A percentile compares a stretch with the other conserved stretches of the same genome.
phyloP scores from a whole-genome alignment of 768 basidiomycete genomes.

The Serendipita sp. region DNA sequence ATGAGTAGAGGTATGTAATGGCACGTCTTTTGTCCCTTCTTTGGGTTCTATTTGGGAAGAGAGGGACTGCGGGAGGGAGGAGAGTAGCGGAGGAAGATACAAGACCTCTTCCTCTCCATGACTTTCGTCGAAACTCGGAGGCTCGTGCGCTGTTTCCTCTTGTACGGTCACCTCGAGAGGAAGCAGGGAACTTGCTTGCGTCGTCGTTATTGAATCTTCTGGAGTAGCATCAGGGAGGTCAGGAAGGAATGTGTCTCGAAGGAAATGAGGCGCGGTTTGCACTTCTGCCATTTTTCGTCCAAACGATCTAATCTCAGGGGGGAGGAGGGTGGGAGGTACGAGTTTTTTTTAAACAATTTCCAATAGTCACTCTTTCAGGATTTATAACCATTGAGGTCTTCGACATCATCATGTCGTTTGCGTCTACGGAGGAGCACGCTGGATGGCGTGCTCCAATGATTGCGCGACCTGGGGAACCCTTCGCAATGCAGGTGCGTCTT shows the following conservation, averaged over 20 bases:
- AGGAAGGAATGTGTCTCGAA: background rate
- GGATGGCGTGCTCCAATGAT: no score
- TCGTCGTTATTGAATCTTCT: background rate
- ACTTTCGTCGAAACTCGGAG: background rate
- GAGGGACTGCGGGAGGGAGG: conserved; percentile 40
- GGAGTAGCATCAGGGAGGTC: background rate
- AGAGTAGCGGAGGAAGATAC: conserved; percentile 74
- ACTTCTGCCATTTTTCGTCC: background rate
- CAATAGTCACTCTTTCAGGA: no score
- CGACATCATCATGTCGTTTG: no score
- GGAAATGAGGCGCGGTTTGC: background rate
- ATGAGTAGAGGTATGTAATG: conserved; percentile 50
- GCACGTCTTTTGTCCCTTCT: conserved; percentile 21
- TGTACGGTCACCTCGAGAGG: background rate
- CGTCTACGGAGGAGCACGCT: no score
- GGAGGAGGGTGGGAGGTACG: no score
- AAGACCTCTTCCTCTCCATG: conserved; percentile 24
- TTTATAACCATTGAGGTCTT: no score
- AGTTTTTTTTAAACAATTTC: no score
- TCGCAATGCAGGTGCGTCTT: no score
- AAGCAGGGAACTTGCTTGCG: background rate
- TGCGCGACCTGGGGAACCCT: no score
- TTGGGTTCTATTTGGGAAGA: conserved; percentile 10
- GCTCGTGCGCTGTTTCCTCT: background rate
- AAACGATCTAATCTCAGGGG: no score